Conservation (phyloP, 306 rosid genomes). For the Albizia julibrissin region DNA sequence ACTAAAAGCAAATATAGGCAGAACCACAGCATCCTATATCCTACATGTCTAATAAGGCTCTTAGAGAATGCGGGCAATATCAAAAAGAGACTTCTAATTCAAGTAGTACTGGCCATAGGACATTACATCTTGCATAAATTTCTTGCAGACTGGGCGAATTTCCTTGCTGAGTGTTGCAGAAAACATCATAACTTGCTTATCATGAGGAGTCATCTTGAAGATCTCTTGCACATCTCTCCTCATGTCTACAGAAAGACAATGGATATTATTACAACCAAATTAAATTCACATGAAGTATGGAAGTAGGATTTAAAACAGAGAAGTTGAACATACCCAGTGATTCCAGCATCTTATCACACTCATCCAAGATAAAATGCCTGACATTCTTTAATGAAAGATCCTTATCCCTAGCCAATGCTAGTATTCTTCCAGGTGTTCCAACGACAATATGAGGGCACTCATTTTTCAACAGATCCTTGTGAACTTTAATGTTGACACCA, state of each 20-base stretch:
- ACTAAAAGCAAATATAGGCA: slow-evolving; percentile 34
- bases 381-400: slow-evolving; percentile 92
- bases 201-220: slow-evolving; percentile 98
- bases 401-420: slow-evolving; percentile 83
- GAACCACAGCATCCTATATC: slow-evolving; percentile 45
- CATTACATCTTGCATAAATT: slow-evolving; percentile 99
- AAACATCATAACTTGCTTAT: slow-evolving; percentile 99
- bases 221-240: slow-evolving; percentile 97
- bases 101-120: slow-evolving; percentile 85
- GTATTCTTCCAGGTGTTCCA: slow-evolving; percentile 97
- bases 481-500: slow-evolving; percentile 90
- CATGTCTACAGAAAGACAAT: slow-evolving; percentile 73
- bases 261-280: slow-evolving; percentile 18
- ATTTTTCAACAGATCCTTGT: slow-evolving; percentile 86
- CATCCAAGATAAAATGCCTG: slow-evolving; percentile 92
- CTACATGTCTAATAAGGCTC: slow-evolving; percentile 46
- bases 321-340: slow-evolving; percentile 71
- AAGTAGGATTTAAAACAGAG: background rate
- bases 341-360: slow-evolving; percentile 99
- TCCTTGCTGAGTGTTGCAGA: slow-evolving; percentile 99
- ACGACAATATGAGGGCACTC: slow-evolving; percentile 99
- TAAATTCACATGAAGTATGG: background rate
- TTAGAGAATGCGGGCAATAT: slow-evolving; percentile 54
- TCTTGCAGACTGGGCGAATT: slow-evolving; percentile 99
- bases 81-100: slow-evolving; percentile 84